Evolutionary conservation across 306 rosid genomes (phyloP), one percentile per base, ranked within the genome.

Genomic region (Quercus bicolor): DNA sequence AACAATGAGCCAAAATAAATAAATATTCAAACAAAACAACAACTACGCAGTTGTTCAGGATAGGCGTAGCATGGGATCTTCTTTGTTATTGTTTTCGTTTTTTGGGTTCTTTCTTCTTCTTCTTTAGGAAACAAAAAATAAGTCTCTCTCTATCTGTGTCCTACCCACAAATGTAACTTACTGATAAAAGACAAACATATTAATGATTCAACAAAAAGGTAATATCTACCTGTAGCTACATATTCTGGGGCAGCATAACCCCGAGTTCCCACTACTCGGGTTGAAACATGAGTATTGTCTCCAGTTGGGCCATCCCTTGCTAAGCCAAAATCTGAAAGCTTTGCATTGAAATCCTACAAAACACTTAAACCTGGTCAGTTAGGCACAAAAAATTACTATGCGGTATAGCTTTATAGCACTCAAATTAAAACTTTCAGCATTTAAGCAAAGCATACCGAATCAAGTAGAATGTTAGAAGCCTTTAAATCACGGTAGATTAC

Each of bases 281-380:
- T 95, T 10, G 98, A 95, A 57, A 95, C 98, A 55, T 95, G 98
- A 83, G 98, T 92, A 70, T 92, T 92, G 59, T 95, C 98, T 68
- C 98, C 97, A 1, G 97, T 95, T 10, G 97, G 97, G n/a, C 97
- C 97, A 77, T 95, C 98, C 78, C 97, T 95, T 77, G 98, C 98
- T 80, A 95, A 87, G 52, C 98, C 97, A 45, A 95, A 95, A 88
- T 92, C 98, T 1, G 97, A 95, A 74, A 95, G 97, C 78, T 86
- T 91, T 3, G 95, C 89, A 59, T 77, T 92, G 88, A 95, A 95
- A 71, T 91, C 95, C 98, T 95, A 24, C 78, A 80, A 21, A 75
- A 72, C 51, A 37, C 51, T 66, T 29, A 43, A 52, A 5, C 37
- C 43, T 15, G 70, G 66, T 80, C 76, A 80, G 43, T 86, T 57